Conservation (phyloP, 495 filamentous ascomycete genomes). For the Pyrenopolyporus hunteri region DNA sequence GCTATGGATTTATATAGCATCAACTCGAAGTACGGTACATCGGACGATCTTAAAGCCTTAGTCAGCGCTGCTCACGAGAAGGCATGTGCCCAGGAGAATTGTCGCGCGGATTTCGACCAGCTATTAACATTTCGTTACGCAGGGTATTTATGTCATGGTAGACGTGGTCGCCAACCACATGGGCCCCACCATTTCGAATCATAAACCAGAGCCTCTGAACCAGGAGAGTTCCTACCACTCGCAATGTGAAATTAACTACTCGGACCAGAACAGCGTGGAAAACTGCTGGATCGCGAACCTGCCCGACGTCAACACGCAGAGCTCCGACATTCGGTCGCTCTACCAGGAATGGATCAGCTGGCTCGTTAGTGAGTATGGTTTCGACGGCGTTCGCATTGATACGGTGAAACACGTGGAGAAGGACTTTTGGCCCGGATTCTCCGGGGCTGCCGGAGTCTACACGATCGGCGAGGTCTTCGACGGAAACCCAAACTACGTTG, state of each 20-base stretch:
- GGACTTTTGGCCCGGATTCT: slow-evolving; percentile 71
- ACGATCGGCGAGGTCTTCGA: slow-evolving; percentile 71
- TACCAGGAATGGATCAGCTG: slow-evolving; percentile 70
- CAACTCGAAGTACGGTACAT: slow-evolving; percentile 70
- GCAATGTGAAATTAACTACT: slow-evolving; percentile 71
- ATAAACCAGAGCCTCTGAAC: slow-evolving; percentile 22
- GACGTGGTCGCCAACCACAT: slow-evolving; percentile 83
- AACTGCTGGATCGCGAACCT: slow-evolving; percentile 73
- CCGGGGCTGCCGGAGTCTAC: slow-evolving; percentile 71
- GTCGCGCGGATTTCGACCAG: slow-evolving; percentile 47
- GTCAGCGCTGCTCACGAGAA: slow-evolving; percentile 52
- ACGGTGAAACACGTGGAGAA: slow-evolving; percentile 75
- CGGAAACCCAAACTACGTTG: slow-evolving; percentile 65
- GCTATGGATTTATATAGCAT: slow-evolving; percentile 68
- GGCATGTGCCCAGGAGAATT: slow-evolving; percentile 7
- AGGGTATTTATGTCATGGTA: slow-evolving; percentile 69
- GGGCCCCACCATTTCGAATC: slow-evolving; percentile 46
- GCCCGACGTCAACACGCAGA: slow-evolving; percentile 73
- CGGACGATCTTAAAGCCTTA: slow-evolving; percentile 65
- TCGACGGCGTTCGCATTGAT: slow-evolving; percentile 82
- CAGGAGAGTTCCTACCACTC: slow-evolving; percentile 66
- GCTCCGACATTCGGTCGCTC: slow-evolving; percentile 57
- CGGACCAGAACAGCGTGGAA: slow-evolving; percentile 55
- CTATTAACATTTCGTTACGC: not conserved
- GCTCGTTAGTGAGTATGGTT: slow-evolving; percentile 70